Base-by-base conservation (phyloP, 108 stramenopile genomes). In the Asterionellopsis glacialis region DNA sequence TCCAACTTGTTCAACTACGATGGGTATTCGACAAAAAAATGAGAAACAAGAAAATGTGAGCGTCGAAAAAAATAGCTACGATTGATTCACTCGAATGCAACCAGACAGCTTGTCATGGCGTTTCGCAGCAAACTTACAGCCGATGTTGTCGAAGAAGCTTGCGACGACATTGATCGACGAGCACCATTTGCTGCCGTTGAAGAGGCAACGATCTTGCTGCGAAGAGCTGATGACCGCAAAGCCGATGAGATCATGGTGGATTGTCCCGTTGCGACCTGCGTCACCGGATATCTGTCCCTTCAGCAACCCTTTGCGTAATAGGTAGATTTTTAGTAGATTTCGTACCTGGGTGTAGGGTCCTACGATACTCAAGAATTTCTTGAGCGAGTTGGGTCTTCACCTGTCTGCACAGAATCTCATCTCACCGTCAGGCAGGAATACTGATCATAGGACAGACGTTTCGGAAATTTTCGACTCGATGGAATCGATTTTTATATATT, bases 1-100 rank as follows among this genome's bases (percentile, higher is more conserved):
- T 93, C 91, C 19, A 93, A 80, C 41, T 83, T 82, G 28, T 75
- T 75, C 9, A 93, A 73, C 91, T 93, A 58, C 13, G 0, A 23
- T 41, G 49, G 24, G 57, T 38, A 65, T 50, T 59, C 44, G 23
- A 50, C 16, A 27, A 33, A 9, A 54, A 41, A 5, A 50, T 24
- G 5, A 55, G 41, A 61, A 27, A 33, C 40, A 24, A 26, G 26
- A 4, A 24, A 28, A 19, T 24, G 23, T 58, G 23, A 10, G 13
- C 19, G 18, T 3, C 57, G 45, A n/a, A 19, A 23, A 27, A n/a
- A 59, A 5, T 23, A 59, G 45, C 21, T 25, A 41, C 39, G 59
- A 13, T 49, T 19, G 16, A 45, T 49, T 25, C 19, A 33, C 13
- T 33, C 23, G 41, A 25, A 6, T 40, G 51, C 7, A 47, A 0